Evolutionary conservation across 106 monocot species (phyloP), one percentile per base, ranked within the genome.

Genomic region (Dendrobium huoshanense): DNA sequence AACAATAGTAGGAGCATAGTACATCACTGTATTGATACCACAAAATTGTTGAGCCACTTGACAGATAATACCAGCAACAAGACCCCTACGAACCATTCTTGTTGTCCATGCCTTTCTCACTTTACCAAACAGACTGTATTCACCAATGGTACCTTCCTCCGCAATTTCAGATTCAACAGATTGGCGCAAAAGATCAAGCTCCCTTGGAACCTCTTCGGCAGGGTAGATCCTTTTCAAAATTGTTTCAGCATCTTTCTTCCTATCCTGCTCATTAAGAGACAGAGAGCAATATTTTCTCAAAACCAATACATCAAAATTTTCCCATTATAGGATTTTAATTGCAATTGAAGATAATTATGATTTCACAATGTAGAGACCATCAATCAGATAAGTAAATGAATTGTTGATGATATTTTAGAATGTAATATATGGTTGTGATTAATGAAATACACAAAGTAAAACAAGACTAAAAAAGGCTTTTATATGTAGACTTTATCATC

Each of bases 21-120:
- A 95, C 95, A 95, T 95, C 16, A 95, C 95, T 3, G 95, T 93
- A 73, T 95, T 95, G 55, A 95, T 95, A 15, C 95, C 95, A 7
- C 91, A 93, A 47, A 95, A 88, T 77, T 95, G 95, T 29, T 95
- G 95, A 19, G 89, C 90, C 10, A 92, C 91, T 78, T 91, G 95
- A n/a, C 84, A 86, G 11, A 89, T 17, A 9, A 95, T 86, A 18
- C 95, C 95, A 1, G 95, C 92, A 27, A 73, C 27, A 10, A 95
- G 92, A 0, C 91, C 95, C 31, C 92, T 65, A 11, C 95, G 86
- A 22, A 95, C 90, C 20, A 85, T 82, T 22, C 47, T 55, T 16
- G 61, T 89, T 18, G 83, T 80, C 84, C 87, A 88, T 24, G 91
- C 94, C 73, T 86, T 88, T 47, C 43, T 77, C 22, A 95, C 80